phyloP scores from a whole-genome alignment of 108 stramenopile genomes.

The Skeletonema menzelii region DNA sequence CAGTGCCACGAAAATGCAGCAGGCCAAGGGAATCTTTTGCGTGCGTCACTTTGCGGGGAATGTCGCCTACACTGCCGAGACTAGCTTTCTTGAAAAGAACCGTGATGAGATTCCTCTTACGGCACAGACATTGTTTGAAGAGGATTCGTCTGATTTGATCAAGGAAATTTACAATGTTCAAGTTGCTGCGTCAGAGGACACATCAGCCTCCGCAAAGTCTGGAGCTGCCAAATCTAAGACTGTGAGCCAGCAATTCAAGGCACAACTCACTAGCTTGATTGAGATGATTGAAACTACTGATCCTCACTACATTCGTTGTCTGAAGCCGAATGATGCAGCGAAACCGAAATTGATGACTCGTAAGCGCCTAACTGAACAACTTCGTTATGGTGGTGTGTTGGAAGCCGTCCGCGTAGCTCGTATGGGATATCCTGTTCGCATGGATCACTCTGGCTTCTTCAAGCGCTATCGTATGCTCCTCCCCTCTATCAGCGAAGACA shows the following conservation, averaged over 20 bases:
- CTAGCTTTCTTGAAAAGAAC: constrained; percentile 97
- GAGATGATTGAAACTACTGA: constrained; percentile 91
- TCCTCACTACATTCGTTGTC: constrained; percentile 99
- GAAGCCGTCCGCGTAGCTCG: constrained; percentile 99
- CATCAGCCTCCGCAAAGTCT: constrained; percentile 33
- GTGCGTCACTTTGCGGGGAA: constrained; percentile 96
- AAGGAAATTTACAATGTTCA: constrained; percentile 77
- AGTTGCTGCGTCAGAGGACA: constrained; percentile 54
- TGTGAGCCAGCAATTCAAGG: constrained; percentile 95
- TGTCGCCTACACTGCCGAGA: constrained; percentile 90
- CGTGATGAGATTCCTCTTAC: constrained; percentile 95
- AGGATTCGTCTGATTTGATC: constrained; percentile 76
- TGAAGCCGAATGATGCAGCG: constrained; percentile 96
- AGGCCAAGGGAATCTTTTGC: constrained; percentile 78
- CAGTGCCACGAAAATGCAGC: constrained; percentile 74
- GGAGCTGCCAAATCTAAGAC: constrained; percentile 67
- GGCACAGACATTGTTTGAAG: constrained; percentile 86
- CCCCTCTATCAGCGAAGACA: constrained; percentile 59
- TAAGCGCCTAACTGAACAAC: constrained; percentile 91
- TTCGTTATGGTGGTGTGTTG: constrained; percentile 97
- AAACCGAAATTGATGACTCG: constrained; percentile 82
- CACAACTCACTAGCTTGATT: constrained; percentile 88
- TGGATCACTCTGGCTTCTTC: constrained; percentile 89
- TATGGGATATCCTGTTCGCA: constrained; percentile 98
- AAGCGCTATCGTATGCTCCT: constrained; percentile 89